Evolutionary conservation across 768 basidiomycete genomes (phyloP), one percentile per base, ranked within the genome.

Genomic region (Cystofilobasidium capitatum): DNA sequence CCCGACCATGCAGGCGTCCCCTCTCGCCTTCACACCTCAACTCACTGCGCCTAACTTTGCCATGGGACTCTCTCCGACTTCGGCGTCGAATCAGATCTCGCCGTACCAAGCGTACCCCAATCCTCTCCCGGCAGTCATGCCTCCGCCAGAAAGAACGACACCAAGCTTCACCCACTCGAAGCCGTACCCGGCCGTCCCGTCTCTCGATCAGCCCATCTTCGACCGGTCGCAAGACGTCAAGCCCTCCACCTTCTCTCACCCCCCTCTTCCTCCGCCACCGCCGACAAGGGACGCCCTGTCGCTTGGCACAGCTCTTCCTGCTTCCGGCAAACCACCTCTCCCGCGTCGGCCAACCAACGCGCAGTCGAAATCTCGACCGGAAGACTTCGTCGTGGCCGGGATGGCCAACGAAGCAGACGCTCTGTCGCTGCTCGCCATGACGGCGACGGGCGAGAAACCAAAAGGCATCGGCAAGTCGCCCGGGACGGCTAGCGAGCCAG

Each of bases 371-470:
- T 55, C 51, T 8, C 51, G 51, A 5, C 66, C 59, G 20, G 66
- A 62, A 36, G 54, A 54, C 12, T 68, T 68, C 61, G 54, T 68
- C 51, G 47, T 39, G 26, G 66, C 51, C 8, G 66, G 61, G 9
- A 68, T 68, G 66, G 60, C 59, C 35, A 68, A 68, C 36, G 66
- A 68, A n/a, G 66, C 61, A 7, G 66, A 68, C 44, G 66, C 66
- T 17, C 61, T 68, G 14, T 54, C 49, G 0, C 61, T 68, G 16
- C 66, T 68, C 20, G 66, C 66, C 31, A 22, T 61, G 22, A 68
- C 66, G 22, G 66, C 66, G 35, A 62, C 59, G 9, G 57, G 57
- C 12, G 35, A 63, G 22, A 63, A 31, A 14, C 36, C 45, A 26
- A 31, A 44, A n/a, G 49, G 13, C 22, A 29, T 20, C 36, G 65